Base-by-base conservation (phyloP, 2,329 filamentous ascomycete species). In the Sporothrix phasma region DNA sequence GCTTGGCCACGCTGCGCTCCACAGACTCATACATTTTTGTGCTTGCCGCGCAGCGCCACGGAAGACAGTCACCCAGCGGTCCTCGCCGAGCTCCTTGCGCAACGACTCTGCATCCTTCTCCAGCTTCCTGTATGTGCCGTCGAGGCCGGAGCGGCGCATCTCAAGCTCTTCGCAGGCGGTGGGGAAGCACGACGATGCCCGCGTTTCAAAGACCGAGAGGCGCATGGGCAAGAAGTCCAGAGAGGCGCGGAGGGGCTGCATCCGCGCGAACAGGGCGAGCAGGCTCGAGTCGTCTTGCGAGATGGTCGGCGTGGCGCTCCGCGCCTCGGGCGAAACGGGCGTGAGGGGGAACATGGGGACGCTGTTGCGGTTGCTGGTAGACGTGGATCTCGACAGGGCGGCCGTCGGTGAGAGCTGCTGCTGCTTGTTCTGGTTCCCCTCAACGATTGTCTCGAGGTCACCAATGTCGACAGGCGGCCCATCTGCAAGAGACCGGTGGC, bases 211-310 rank as follows among this genome's bases (percentile, higher is more conserved):
- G 51, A 89, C 89, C 0, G 90, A 91, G 17, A 99, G 77, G 62
- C 93, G 83, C 93, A 97, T 97, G 1, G 94, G 94, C 24, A 99
- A 77, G 71, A 99, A 99, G 74, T 97, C 94, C 39, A 99, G 80
- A 0, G 92, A 97, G 1, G 94, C 94, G 63, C 92, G 84, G 22
- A 99, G 77, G 1, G 94, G 93, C 71, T 97, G 94, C 88, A 97
- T 96, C 64, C 93, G 86, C 5, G 94, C 94, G 74, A 97, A 97
- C 13, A 99, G 79, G 2, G 90, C 92, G 61, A 97, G 81, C 5
- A 99, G 79, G 68, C 89, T 92, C 1, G 91, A 91, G 72, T 97
- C 93, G 68, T 97, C 92, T 69, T 91, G 88, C 1, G 81, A 81
- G 49, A 82, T 78, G 60, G 78, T 77, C 3, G 85, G 79, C 0